phyloP scores from a whole-genome alignment of 768 basidiomycete species.

The Serendipita vermifera region DNA sequence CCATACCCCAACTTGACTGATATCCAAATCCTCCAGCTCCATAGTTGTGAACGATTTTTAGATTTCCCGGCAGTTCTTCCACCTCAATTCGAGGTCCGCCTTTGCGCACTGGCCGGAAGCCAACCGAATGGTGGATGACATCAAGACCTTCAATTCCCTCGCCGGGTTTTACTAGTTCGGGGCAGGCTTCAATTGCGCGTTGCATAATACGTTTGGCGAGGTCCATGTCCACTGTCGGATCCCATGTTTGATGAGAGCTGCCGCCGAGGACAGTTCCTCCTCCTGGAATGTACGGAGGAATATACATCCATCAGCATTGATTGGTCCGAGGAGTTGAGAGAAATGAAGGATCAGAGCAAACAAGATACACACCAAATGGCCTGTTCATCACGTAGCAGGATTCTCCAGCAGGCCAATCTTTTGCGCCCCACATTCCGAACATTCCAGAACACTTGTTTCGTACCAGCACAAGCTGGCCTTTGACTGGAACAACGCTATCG shows the following conservation, averaged over 20 bases:
- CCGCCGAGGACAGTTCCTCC: slow-evolving; percentile 34
- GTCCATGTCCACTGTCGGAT: slow-evolving; percentile 33
- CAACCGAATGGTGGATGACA: slow-evolving; percentile 43
- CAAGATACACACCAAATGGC: background rate
- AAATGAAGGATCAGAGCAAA: background rate
- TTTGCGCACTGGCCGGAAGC: slow-evolving; percentile 41
- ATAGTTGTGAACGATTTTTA: too few species aligned
- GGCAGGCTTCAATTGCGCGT: slow-evolving; percentile 31
- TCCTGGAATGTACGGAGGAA: slow-evolving; percentile 43
- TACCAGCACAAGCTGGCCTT: slow-evolving; percentile 69
- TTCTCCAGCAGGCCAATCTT: too few species aligned
- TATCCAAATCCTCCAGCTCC: too few species aligned
- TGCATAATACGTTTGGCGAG: slow-evolving; percentile 35
- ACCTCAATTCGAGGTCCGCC: slow-evolving; percentile 46
- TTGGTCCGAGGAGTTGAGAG: background rate
- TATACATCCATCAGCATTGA: slow-evolving; percentile 33
- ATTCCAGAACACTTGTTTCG: slow-evolving; percentile 29
- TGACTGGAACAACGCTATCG: slow-evolving; percentile 53
- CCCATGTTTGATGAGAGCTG: slow-evolving; percentile 43
- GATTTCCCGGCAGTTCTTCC: too few species aligned
- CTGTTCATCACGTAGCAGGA: slow-evolving; percentile 1
- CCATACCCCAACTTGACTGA: too few species aligned
- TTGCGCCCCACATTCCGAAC: too few species aligned
- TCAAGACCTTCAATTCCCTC: too few species aligned
- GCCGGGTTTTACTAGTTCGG: slow-evolving; percentile 23